These are phyloP conservation scores for Discostella stelligeroides DNA, from an alignment of 108 stramenopile genomes.

Conservation along the genomic window DNA sequence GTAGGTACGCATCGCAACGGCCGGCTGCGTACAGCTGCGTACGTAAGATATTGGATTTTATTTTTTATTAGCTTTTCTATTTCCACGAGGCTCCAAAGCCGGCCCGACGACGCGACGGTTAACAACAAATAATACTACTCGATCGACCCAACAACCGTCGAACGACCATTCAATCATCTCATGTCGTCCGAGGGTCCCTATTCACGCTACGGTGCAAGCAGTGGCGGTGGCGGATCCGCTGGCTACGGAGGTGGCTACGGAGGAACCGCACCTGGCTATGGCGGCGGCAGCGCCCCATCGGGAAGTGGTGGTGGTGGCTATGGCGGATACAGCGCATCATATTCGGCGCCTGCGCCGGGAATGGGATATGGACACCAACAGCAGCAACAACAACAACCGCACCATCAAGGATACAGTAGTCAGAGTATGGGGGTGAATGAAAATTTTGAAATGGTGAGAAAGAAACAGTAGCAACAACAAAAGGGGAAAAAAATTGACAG, in stretches of 20 bases:
- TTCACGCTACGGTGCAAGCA: slow-evolving; percentile 71
- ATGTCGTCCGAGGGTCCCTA: slow-evolving; percentile 78
- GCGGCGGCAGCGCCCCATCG: slow-evolving; percentile 18
- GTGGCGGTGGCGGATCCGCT: slow-evolving; percentile 56
- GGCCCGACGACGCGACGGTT: too few species aligned
- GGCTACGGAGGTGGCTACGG: slow-evolving; percentile 36
- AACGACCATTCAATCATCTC: too few species aligned
- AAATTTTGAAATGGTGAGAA: slow-evolving; percentile 22
- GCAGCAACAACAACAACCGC: slow-evolving; percentile 1
- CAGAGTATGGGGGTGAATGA: slow-evolving; percentile 29
- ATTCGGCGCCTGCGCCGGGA: slow-evolving; percentile 35
- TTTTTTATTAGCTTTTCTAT: too few species aligned
- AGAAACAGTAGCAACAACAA: too few species aligned
- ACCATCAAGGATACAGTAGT: slow-evolving; percentile 4
- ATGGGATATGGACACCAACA: slow-evolving; percentile 36
- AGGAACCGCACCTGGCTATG: slow-evolving; percentile 47
- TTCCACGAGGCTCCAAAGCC: too few species aligned
- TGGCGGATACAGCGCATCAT: slow-evolving; percentile 32
- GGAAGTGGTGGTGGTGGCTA: slow-evolving; percentile 34
- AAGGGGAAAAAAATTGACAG: too few species aligned
- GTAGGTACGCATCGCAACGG: too few species aligned
- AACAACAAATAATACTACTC: too few species aligned
- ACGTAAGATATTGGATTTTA: too few species aligned
- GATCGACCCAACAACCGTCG: too few species aligned
- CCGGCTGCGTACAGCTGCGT: too few species aligned